phyloP scores from a whole-genome alignment of 169 alveolate species.

The Eimeria sp. region DNA sequence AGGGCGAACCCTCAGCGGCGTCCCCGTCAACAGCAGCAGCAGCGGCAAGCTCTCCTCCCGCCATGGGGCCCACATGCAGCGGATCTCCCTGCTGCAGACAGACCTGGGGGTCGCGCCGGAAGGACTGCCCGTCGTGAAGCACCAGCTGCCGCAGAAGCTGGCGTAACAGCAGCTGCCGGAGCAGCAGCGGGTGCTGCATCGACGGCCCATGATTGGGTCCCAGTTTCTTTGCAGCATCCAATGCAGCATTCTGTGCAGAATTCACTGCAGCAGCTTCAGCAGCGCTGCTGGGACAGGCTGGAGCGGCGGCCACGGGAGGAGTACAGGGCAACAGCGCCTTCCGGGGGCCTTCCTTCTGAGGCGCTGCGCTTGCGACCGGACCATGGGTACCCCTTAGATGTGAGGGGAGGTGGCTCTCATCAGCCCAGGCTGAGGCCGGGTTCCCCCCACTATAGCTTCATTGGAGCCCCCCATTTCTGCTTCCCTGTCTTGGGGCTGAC shows the following conservation, averaged over 20 bases:
- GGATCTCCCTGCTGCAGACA: conserved; percentile 16
- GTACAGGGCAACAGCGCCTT: neutral
- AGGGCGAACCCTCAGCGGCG: conserved; percentile 42
- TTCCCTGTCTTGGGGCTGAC: conserved; percentile 8
- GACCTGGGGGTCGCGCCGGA: conserved; percentile 26
- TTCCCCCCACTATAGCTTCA: neutral
- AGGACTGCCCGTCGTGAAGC: conserved; percentile 46
- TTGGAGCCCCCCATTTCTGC: neutral
- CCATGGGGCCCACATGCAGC: conserved; percentile 33
- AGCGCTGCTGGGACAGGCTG: conserved; percentile 11
- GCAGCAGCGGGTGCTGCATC: conserved; percentile 13
- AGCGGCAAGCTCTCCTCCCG: conserved; percentile 10
- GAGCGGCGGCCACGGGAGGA: conserved; percentile 26
- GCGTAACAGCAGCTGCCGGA: neutral
- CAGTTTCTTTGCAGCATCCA: neutral
- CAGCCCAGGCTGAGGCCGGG: conserved; percentile 16
- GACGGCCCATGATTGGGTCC: conserved; percentile 13
- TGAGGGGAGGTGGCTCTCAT: conserved; percentile 30
- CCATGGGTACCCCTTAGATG: conserved; percentile 14
- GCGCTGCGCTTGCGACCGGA: conserved; percentile 1
- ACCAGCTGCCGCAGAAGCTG: conserved; percentile 2
- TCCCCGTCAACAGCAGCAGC: conserved; percentile 58
- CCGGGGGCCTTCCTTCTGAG: neutral
- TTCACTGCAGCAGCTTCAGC: conserved; percentile 54
- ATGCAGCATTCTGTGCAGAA: conserved; percentile 2